phyloP scores from a whole-genome alignment of 2,329 filamentous ascomycete species.

The Fusarium fracticaudum region DNA sequence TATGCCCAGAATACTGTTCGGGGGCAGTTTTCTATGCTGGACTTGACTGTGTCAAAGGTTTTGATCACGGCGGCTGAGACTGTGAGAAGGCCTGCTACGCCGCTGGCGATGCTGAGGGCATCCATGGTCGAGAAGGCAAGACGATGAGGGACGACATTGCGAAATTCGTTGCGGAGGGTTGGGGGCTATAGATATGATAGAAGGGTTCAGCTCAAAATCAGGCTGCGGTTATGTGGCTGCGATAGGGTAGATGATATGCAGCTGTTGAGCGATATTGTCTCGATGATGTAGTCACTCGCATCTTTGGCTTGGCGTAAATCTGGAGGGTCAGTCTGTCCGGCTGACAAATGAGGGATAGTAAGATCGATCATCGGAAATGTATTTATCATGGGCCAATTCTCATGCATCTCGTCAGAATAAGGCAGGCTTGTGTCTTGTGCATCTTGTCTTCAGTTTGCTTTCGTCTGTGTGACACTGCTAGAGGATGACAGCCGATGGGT shows the following conservation, averaged over 20 bases:
- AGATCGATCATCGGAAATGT: not conserved
- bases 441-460: not conserved
- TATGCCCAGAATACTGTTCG: slow-evolving; percentile 15
- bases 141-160: not conserved
- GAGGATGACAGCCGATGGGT: too few species aligned
- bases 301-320: not conserved
- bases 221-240: not conserved
- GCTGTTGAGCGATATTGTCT: slow-evolving; percentile 3
- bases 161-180: not conserved
- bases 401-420: not conserved
- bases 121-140: not conserved
- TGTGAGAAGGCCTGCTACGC: slow-evolving; percentile 12
- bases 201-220: not conserved
- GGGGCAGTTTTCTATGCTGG: not conserved
- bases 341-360: not conserved
- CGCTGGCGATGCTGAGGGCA: slow-evolving; percentile 16
- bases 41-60: slow-evolving; percentile 5
- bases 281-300: slow-evolving; percentile 12
- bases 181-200: not conserved
- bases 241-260: not conserved
- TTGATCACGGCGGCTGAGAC: slow-evolving; percentile 12
- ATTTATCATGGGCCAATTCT: not conserved
- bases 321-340: not conserved
- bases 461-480: not conserved
- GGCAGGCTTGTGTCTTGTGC: not conserved